Evolutionary conservation across 768 basidiomycete species (phyloP), one percentile per base, ranked within the genome.

Genomic region (Myochromella boudieri): DNA sequence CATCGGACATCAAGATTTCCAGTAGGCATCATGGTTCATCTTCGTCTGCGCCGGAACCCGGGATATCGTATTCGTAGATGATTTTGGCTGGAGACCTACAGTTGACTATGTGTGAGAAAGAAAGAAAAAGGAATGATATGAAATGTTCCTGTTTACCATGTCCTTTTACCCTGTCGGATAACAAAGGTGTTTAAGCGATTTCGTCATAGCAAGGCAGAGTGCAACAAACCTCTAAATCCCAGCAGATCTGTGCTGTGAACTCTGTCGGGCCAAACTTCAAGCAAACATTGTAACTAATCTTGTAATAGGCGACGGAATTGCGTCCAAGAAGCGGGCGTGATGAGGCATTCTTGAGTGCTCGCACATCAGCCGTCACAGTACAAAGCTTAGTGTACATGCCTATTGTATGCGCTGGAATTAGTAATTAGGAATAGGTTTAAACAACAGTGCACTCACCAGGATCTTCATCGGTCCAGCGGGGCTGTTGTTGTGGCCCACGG

Each of bases 231-330:
- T 69, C 67, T 33, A 78, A 75, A 46, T 65, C 57, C 78, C 78
- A 82, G 25, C 69, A 64, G 33, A 81, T 68, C 40, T 76, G 72
- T 0, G 78, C 80, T 39, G 68, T 71, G 46, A 81, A 54, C 48
- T 81, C 80, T 1, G 78, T 80, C 38, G 75, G 52, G 4, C 80
- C 80, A 44, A 82, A 80, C 17, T 72, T 58, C 14, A 82, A 50
- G 2, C 80, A 60, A 3, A 82, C 60, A 6, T 72, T 68, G 49
- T 61, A 73, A 1, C 63, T 50, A 15, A 71, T 49, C 18, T 55
- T 28, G 44, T 61, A 74, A 46, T 60, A 71, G 26, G 8, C 29
- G 8, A 17, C 5, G n/a, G n/a, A n/a, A 14, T 6, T 34, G 14
- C 33, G 33, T n/a, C n/a, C 33, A 12, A 6, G 33, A 6, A 6